Conservation (phyloP, 2,329 filamentous ascomycete species). For the Penicillium sp. region DNA sequence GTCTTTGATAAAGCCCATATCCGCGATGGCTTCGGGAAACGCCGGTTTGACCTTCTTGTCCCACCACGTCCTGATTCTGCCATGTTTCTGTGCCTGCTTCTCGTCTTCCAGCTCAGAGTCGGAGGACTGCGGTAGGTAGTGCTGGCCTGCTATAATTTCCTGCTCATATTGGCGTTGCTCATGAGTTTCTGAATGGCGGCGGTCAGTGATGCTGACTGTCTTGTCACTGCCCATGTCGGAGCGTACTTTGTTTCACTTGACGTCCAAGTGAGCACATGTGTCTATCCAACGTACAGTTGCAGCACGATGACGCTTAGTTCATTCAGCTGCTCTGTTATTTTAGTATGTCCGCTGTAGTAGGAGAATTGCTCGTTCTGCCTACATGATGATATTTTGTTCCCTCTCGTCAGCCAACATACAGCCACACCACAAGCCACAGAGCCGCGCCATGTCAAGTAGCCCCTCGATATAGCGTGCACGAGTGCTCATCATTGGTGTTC, state of each 20-base stretch:
- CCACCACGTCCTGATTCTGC: conserved; percentile 4
- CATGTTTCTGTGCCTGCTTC: background rate
- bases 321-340: too few species aligned
- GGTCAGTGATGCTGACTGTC: background rate
- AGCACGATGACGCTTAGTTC: too few species aligned
- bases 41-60: conserved; percentile 13
- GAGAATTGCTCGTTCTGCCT: too few species aligned
- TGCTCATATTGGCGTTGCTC: conserved; percentile 12
- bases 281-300: background rate
- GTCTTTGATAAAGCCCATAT: conserved; percentile 13
- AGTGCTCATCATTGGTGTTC: background rate
- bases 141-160: conserved; percentile 8
- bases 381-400: too few species aligned
- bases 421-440: background rate
- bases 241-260: too few species aligned
- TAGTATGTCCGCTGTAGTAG: too few species aligned
- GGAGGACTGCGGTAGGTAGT: background rate
- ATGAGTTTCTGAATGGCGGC: conserved; percentile 6
- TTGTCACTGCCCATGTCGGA: background rate
- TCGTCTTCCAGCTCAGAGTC: conserved; percentile 8
- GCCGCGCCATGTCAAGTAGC: background rate
- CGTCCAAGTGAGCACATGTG: background rate
- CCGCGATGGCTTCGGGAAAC: conserved; percentile 13
- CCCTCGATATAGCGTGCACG: too few species aligned
- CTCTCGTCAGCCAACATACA: background rate